Conservation (phyloP, 352 stramenopile species). For the Pythium sp. region DNA sequence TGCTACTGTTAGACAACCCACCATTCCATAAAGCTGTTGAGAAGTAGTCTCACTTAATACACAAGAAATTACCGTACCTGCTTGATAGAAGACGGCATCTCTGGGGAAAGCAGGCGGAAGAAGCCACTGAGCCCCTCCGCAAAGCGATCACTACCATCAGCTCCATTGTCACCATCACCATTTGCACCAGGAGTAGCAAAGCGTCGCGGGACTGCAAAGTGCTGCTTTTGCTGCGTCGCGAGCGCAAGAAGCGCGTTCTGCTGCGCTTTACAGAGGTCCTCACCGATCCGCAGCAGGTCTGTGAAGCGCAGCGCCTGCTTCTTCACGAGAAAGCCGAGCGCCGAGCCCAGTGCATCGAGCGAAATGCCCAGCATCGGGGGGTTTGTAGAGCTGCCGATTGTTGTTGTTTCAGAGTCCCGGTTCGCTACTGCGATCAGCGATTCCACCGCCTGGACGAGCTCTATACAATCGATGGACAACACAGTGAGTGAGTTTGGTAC, state of each 20-base stretch:
- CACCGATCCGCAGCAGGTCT: conserved; percentile 45
- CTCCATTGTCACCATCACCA: neutral
- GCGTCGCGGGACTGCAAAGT: neutral
- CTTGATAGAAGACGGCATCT: conserved; percentile 53
- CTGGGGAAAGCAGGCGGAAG: conserved; percentile 43
- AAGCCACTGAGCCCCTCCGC: conserved; percentile 23
- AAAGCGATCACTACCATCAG: neutral
- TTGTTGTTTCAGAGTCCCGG: conserved; percentile 2
- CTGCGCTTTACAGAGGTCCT: conserved; percentile 38
- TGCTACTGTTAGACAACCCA: too few species aligned
- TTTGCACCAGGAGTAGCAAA: neutral
- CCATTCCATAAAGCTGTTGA: too few species aligned
- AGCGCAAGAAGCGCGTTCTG: conserved; percentile 17
- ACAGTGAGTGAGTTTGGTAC: neutral
- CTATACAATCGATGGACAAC: conserved; percentile 11
- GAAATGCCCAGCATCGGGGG: conserved; percentile 20
- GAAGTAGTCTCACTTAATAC: neutral
- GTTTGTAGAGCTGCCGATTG: neutral
- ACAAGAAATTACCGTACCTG: neutral
- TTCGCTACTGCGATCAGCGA: conserved; percentile 25
- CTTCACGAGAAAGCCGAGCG: conserved; percentile 36
- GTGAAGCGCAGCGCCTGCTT: conserved; percentile 36
- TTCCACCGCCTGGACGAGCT: conserved; percentile 26
- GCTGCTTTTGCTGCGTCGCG: conserved; percentile 6
- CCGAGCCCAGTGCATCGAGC: conserved; percentile 32